phyloP scores from a whole-genome alignment of 805 yeast genomes.

The Suhomyces kilbournensis region DNA sequence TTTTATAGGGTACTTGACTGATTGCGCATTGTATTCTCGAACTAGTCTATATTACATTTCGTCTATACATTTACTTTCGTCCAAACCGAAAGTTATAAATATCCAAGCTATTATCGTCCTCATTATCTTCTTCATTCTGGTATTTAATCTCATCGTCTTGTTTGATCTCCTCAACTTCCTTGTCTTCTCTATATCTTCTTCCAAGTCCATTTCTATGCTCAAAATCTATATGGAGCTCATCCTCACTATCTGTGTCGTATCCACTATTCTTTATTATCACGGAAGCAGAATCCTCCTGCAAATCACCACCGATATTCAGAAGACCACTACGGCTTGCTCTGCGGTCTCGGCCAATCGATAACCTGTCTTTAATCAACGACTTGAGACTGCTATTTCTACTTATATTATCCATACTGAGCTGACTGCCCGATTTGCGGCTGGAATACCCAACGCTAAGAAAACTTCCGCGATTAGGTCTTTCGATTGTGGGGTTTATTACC shows the following conservation, averaged over 20 bases:
- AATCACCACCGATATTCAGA: background rate
- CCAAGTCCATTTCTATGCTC: background rate
- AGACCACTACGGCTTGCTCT: background rate
- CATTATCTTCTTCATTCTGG: background rate
- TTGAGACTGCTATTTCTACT: background rate
- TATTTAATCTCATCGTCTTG: too few relatives aligned
- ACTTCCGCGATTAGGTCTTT: conserved; percentile 1
- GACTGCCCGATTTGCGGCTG: background rate
- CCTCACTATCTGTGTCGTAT: conserved; percentile 8
- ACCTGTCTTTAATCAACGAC: background rate
- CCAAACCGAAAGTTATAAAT: conserved; percentile 1
- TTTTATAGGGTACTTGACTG: too few relatives aligned
- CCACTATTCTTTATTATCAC: conserved; percentile 7
- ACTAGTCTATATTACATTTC: background rate
- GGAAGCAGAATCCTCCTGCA: conserved; percentile 4
- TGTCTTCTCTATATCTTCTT: background rate
- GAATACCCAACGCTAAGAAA: background rate
- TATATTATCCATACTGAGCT: background rate
- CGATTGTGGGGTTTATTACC: conserved; percentile 2
- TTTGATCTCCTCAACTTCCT: background rate
- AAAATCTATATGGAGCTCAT: background rate
- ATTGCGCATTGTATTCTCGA: too few relatives aligned
- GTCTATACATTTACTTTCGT: background rate
- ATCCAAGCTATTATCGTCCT: conserved; percentile 1
- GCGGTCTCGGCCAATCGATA: background rate